Percentiles rank a stretch among this genome's conserved stretches.
These are phyloP conservation scores for Salvia sclarea DNA, from an alignment of 305 asterid genomes.

Conservation along the genomic window DNA sequence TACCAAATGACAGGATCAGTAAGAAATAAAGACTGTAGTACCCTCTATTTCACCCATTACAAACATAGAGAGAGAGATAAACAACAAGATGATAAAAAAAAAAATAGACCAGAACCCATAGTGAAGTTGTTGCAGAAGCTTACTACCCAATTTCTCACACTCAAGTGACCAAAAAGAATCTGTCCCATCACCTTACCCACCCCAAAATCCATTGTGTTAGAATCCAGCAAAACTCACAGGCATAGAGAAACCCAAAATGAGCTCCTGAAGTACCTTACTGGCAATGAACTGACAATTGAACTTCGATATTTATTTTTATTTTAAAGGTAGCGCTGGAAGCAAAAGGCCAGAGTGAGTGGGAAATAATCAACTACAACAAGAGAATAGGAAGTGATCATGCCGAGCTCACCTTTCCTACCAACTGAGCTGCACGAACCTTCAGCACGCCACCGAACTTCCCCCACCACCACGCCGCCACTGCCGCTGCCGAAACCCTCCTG, in stretches of 20 bases:
- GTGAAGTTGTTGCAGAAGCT: neutral
- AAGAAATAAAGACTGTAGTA: neutral
- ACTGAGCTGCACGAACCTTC: constrained; percentile 41
- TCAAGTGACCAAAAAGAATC: constrained; percentile 4
- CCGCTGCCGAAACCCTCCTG: constrained; percentile 51
- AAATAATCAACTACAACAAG: neutral
- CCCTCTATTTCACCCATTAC: constrained; percentile 7
- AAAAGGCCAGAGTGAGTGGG: neutral
- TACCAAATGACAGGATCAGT: neutral
- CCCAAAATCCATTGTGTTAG: neutral
- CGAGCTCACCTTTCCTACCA: constrained; percentile 38
- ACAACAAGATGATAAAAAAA: neutral
- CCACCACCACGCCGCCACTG: constrained; percentile 39
- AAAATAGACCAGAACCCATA: neutral
- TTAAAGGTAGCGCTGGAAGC: constrained; percentile 2
- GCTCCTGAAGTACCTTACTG: neutral
- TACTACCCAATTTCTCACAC: constrained; percentile 18
- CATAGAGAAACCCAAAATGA: constrained; percentile 13
- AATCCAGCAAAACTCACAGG: constrained; percentile 5
- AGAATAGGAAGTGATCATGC: neutral
- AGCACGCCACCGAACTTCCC: constrained; percentile 39
- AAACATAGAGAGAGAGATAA: neutral
- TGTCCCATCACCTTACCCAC: neutral
- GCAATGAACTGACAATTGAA: constrained; percentile 20
- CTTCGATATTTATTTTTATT: neutral